These are phyloP conservation scores for Pythium sukuiense DNA, from an alignment of 352 stramenopile genomes.

Conservation along the genomic window DNA sequence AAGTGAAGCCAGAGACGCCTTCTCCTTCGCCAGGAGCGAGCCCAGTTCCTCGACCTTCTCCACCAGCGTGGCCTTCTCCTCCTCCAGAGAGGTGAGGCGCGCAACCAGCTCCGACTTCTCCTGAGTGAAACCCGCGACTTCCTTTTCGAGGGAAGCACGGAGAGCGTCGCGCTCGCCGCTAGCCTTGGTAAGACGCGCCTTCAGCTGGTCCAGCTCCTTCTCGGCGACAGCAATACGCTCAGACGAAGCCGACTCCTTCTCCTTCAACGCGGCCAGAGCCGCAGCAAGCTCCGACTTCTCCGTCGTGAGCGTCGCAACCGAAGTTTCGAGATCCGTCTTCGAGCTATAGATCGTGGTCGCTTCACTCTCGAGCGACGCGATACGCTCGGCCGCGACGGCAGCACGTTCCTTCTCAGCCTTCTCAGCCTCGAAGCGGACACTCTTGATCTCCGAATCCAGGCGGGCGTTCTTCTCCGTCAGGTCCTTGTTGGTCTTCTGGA, in stretches of 20 bases:
- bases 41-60: slow-evolving; percentile 24
- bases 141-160: slow-evolving; percentile 33
- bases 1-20: slow-evolving; percentile 25
- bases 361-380: slow-evolving; percentile 20
- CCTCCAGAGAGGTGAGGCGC: slow-evolving; percentile 22
- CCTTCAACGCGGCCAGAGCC: slow-evolving; percentile 9
- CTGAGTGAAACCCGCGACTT: slow-evolving; percentile 20
- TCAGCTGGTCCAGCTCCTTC: slow-evolving; percentile 25
- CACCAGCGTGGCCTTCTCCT: slow-evolving; percentile 25
- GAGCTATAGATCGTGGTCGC: neutral
- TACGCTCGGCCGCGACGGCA: slow-evolving; percentile 1
- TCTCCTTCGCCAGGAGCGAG: slow-evolving; percentile 31
- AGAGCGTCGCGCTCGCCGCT: slow-evolving; percentile 25
- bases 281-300: slow-evolving; percentile 28
- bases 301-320: slow-evolving; percentile 13
- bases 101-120: neutral
- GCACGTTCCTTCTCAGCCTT: slow-evolving; percentile 25
- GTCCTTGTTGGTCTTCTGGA: slow-evolving; percentile 26
- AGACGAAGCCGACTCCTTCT: slow-evolving; percentile 8
- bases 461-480: slow-evolving; percentile 26
- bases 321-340: slow-evolving; percentile 25
- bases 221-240: slow-evolving; percentile 18
- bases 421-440: slow-evolving; percentile 17
- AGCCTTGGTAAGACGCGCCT: slow-evolving; percentile 8
- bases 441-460: slow-evolving; percentile 27